A percentile compares a stretch with the other conserved stretches of the same genome.
Conservation (phyloP, 345 rosid species). For the Garcia nutans region DNA sequence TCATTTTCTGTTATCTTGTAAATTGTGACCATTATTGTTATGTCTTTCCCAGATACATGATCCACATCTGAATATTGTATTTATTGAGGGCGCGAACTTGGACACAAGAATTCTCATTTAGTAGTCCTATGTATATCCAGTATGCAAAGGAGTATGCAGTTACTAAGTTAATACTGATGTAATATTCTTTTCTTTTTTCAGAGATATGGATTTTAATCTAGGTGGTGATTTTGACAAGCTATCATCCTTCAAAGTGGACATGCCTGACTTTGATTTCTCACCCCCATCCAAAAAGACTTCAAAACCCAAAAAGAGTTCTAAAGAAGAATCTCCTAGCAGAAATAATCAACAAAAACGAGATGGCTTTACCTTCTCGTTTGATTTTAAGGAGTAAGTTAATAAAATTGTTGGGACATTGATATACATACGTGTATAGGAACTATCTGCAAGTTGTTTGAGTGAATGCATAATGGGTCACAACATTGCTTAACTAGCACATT, state of each 20-base stretch:
- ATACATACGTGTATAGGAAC: neutral
- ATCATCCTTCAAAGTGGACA: conserved; percentile 69
- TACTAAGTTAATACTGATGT: neutral
- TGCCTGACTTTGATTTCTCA: conserved; percentile 81
- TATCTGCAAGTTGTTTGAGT: neutral
- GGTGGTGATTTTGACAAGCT: conserved; percentile 71
- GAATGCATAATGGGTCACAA: conserved; percentile 1
- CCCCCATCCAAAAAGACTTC: conserved; percentile 46
- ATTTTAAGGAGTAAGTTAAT: conserved; percentile 60
- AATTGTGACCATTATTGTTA: neutral
- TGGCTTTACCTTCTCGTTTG: conserved; percentile 62
- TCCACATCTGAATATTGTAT: neutral
- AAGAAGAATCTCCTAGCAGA: conserved; percentile 42
- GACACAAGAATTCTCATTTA: neutral
- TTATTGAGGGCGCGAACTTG: neutral
- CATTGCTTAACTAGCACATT: conserved; percentile 23
- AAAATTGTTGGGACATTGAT: conserved; percentile 12
- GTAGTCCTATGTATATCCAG: neutral
- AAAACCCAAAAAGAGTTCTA: conserved; percentile 52
- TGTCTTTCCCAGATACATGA: neutral
- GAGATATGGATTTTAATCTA: conserved; percentile 80
- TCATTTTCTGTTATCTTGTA: neutral
- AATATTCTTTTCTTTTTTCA: conserved; percentile 27
- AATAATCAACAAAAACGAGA: conserved; percentile 42
- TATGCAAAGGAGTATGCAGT: neutral